Evolutionary conservation across 345 rosid species (phyloP).

Genomic region (Gossypioides kirkii): DNA sequence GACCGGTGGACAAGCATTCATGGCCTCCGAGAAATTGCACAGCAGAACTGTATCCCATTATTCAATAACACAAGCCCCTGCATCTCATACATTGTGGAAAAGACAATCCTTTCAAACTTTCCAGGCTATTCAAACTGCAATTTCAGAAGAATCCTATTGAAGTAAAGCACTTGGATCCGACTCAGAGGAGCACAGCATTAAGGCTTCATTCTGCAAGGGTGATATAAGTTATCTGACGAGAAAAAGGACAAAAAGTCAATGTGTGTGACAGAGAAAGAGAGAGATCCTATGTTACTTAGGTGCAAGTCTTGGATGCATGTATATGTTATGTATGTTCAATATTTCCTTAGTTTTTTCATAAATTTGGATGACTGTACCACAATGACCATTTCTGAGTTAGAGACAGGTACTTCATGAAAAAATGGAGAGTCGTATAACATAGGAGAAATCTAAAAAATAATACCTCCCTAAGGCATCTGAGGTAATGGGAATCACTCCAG

Average conservation of each 20-base stretch:
- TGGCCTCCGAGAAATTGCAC: constrained; percentile 12
- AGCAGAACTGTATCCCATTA: background rate
- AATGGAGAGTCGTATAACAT: background rate
- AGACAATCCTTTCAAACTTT: constrained; percentile 5
- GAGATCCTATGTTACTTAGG: background rate
- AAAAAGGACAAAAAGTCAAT: background rate
- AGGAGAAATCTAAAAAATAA: background rate
- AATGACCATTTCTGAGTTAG: background rate
- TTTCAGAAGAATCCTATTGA: background rate
- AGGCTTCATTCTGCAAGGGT: constrained; percentile 27
- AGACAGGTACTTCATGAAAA: background rate
- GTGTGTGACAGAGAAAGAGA: background rate
- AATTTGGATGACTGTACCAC: background rate
- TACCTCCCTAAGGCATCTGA: constrained; percentile 63
- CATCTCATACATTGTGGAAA: background rate
- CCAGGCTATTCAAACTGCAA: background rate
- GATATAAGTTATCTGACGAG: background rate
- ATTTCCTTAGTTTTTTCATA: too few species aligned
- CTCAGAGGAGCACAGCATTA: constrained; percentile 20
- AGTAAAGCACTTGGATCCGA: constrained; percentile 2
- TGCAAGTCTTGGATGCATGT: background rate
- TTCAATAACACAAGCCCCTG: background rate
- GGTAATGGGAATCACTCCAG: constrained; percentile 61
- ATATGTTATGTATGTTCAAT: background rate
- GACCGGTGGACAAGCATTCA: background rate